Percentiles rank a stretch among this genome's conserved stretches.
Conservation (phyloP, 1,139 yeast genomes). For the Lodderomyces margitis region DNA sequence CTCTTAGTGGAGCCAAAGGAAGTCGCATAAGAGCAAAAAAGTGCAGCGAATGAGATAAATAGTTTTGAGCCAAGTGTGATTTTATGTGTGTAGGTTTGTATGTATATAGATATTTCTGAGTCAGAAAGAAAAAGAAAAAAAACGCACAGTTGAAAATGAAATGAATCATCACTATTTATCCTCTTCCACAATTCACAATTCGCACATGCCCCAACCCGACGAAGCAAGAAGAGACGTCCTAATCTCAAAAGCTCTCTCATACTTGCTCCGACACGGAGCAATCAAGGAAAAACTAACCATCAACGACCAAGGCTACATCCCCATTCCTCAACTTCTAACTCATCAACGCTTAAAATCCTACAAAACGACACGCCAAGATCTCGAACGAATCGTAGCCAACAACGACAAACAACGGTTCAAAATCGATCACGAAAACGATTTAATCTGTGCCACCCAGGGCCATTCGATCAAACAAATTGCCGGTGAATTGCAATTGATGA, state of each 20-base stretch:
- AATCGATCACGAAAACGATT: conserved; percentile 21
- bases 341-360: conserved; percentile 60
- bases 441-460: conserved; percentile 89
- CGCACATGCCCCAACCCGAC: conserved; percentile 5
- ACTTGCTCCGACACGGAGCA: conserved; percentile 83
- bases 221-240: conserved; percentile 43
- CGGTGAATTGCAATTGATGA: conserved; percentile 32
- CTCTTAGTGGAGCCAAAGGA: conserved; percentile 39
- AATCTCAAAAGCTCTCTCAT: conserved; percentile 74
- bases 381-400: conserved; percentile 56
- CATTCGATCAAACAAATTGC: conserved; percentile 61
- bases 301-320: conserved; percentile 65
- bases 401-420: conserved; percentile 74
- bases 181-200: neutral
- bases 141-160: too few relatives aligned
- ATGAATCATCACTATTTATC: neutral
- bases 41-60: neutral
- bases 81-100: neutral
- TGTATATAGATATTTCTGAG: neutral
- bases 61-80: too few relatives aligned
- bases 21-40: conserved; percentile 16
- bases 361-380: conserved; percentile 54
- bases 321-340: conserved; percentile 48
- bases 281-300: conserved; percentile 63
- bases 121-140: neutral